These are phyloP conservation scores for Manihot esculenta DNA, from an alignment of 441 rosid species.

Conservation along the genomic window DNA sequence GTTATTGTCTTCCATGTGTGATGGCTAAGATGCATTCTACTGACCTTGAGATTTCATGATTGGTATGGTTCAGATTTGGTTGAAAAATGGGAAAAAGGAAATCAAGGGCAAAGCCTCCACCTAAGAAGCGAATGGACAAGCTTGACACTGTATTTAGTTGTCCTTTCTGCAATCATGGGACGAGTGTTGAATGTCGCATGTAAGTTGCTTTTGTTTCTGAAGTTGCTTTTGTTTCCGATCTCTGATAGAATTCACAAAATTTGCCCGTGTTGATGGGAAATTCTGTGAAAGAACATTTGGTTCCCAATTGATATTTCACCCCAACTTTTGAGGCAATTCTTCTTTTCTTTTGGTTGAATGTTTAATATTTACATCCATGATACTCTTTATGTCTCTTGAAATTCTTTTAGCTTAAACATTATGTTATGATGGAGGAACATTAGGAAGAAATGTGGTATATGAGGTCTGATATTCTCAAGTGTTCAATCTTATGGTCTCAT, in stretches of 20 bases:
- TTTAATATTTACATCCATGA: not conserved
- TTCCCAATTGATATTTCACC: not conserved
- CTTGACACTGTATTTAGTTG: slow-evolving; percentile 89
- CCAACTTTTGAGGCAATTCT: slow-evolving; percentile 1
- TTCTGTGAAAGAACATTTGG: not conserved
- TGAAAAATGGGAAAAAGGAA: slow-evolving; percentile 83
- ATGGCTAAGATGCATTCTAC: not conserved
- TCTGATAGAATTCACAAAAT: not conserved
- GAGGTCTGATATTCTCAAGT: not conserved
- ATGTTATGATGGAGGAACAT: not conserved
- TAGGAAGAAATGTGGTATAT: not conserved
- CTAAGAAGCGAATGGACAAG: slow-evolving; percentile 83
- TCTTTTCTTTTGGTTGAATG: not conserved
- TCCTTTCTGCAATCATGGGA: slow-evolving; percentile 90
- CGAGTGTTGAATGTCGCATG: slow-evolving; percentile 81
- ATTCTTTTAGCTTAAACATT: not conserved
- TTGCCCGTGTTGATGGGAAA: not conserved
- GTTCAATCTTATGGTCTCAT: not conserved
- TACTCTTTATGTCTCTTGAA: not conserved
- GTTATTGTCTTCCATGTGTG: not conserved
- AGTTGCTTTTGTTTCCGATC: slow-evolving; percentile 11
- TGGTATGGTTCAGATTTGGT: not conserved
- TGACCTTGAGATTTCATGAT: slow-evolving; percentile 3
- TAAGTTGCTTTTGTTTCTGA: slow-evolving; percentile 32
- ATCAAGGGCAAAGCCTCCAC: slow-evolving; percentile 85